Conservation (phyloP, 768 basidiomycete genomes). For the Pisolithus tinctorius region DNA sequence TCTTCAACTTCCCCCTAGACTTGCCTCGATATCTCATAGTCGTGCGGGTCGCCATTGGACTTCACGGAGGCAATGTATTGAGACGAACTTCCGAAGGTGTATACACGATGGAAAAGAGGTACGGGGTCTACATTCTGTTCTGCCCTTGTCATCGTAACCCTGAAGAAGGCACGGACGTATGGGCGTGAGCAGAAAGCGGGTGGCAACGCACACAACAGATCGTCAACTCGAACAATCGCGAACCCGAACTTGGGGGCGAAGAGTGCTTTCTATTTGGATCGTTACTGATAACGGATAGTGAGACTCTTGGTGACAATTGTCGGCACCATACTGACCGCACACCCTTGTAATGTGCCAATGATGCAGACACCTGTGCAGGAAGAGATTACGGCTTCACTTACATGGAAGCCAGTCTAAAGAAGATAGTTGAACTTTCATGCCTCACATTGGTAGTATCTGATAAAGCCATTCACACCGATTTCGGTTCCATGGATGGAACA, state of each 20-base stretch:
- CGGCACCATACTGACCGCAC: background rate
- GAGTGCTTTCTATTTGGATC: background rate
- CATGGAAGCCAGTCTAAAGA: background rate
- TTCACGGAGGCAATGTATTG: background rate
- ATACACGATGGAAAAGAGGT: background rate
- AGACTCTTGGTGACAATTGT: background rate
- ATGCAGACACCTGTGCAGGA: background rate
- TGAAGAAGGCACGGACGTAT: background rate
- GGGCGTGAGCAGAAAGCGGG: background rate
- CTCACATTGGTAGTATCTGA: background rate
- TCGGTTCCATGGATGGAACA: background rate
- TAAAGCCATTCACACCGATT: too few species aligned
- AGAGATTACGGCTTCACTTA: background rate
- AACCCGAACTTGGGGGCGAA: background rate
- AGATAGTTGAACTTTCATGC: background rate
- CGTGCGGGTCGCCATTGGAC: background rate
- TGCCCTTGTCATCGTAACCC: background rate
- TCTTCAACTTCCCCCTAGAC: slow-evolving; percentile 26
- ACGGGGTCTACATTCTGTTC: background rate
- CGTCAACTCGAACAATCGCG: background rate
- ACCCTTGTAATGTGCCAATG: background rate
- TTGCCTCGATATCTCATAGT: slow-evolving; percentile 9
- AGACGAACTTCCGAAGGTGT: background rate
- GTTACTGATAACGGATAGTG: background rate
- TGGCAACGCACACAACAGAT: background rate